Percentiles rank a stretch among this genome's conserved stretches.
phyloP scores from a whole-genome alignment of 768 basidiomycete species.

The Mycena indigotica region DNA sequence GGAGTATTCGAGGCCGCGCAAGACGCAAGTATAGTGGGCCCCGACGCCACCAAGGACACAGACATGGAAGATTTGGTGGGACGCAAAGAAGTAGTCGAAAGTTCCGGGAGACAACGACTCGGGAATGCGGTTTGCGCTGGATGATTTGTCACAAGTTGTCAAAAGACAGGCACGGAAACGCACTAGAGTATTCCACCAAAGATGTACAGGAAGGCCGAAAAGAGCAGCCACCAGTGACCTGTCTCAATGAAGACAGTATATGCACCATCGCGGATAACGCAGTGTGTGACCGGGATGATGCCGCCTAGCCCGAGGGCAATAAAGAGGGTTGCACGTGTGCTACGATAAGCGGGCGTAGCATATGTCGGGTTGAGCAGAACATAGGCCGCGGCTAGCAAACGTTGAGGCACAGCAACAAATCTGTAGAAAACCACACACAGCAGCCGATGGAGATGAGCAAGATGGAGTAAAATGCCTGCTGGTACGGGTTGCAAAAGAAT shows the following conservation, averaged over 20 bases:
- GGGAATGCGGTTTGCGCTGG: conserved; percentile 81
- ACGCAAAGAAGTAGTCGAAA: conserved; percentile 79
- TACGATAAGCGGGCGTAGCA: conserved; percentile 70
- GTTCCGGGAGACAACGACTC: conserved; percentile 73
- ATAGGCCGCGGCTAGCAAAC: conserved; percentile 58
- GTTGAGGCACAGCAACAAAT: conserved; percentile 12
- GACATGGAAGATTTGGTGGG: conserved; percentile 90
- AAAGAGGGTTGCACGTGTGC: conserved; percentile 78
- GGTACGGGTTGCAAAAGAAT: conserved; percentile 65
- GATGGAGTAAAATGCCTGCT: conserved; percentile 57
- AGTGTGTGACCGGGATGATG: conserved; percentile 69
- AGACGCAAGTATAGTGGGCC: conserved; percentile 61
- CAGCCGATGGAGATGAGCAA: conserved; percentile 54
- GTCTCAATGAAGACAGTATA: conserved; percentile 56
- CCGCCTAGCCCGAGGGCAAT: conserved; percentile 74
- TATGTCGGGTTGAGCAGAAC: conserved; percentile 81
- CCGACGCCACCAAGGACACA: conserved; percentile 75
- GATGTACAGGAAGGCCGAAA: conserved; percentile 77
- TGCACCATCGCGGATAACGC: conserved; percentile 60
- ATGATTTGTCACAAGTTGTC: conserved; percentile 25
- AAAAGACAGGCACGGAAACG: conserved; percentile 37
- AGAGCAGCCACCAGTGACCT: conserved; percentile 71
- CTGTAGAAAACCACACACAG: conserved; percentile 45
- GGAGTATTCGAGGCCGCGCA: conserved; percentile 61
- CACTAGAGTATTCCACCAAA: conserved; percentile 81